Base-by-base conservation (phyloP, 2,329 filamentous ascomycete species). In the Xylaria sp. region DNA sequence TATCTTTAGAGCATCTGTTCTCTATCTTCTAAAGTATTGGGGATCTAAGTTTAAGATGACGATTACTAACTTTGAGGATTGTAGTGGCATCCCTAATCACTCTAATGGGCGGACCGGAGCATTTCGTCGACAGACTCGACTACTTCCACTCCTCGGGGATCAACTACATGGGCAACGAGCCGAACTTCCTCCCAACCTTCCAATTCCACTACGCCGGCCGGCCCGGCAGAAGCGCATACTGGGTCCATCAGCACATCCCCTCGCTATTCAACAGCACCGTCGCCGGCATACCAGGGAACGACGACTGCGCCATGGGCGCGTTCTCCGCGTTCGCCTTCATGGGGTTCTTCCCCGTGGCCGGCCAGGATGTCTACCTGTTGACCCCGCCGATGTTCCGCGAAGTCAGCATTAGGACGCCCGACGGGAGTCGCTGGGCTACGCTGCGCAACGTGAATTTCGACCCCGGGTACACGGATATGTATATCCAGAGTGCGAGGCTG, bases 91-190 rank as follows among this genome's bases (percentile, higher is more conserved):
- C 41, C 79, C 79, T 65, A 72, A 80, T 58, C 79, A 77, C 4
- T 69, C 73, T 5, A 74, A 84, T 92, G 60, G 91, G 91, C 39
- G 91, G 91, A 0, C 80, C 80, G 0, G 81, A 85, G 0, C 76
- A 76, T 7, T 92, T 92, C 76, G 80, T 86, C 56, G 80, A 84
- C 41, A 86, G 91, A 0, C 85, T 94, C 0, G 81, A 87, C 61
- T 93, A 87, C 80, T 87, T 92, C 71, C 91, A 93, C 78, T 83
- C 86, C 59, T 88, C 86, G 0, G 89, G 89, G 1, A 84, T 93
- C 18, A 84, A 90, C 28, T 92, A 93, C 78, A 87, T 93, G 72
- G 91, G 91, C 61, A 90, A 93, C 77, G 85, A 87, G 77, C 85
- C 85, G 72, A 82, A 82, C 65, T 87, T 87, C 75, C 78, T 87